These are phyloP conservation scores for Aspergillus felis DNA, from an alignment of 2,329 filamentous ascomycete genomes.

Conservation along the genomic window DNA sequence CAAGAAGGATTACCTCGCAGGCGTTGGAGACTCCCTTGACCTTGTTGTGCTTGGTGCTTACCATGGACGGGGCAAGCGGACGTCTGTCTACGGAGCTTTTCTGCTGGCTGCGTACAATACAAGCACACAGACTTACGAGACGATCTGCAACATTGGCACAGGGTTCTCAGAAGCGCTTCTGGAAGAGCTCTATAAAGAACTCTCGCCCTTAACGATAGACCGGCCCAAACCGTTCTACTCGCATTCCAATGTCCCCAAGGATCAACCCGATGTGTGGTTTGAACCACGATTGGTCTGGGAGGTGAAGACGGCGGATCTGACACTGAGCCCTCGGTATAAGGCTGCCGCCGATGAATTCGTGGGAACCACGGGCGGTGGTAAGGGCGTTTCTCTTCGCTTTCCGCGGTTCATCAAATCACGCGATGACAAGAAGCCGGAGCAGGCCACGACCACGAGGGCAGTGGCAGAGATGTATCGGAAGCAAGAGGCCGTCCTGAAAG, in stretches of 20 bases:
- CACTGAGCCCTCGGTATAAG: conserved; percentile 86
- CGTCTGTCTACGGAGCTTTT: conserved; percentile 93
- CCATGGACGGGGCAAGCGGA: conserved; percentile 90
- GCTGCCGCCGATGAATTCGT: conserved; percentile 80
- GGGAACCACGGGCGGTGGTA: conserved; percentile 63
- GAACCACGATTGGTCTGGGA: conserved; percentile 95
- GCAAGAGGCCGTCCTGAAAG: conserved; percentile 87
- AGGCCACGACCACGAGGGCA: conserved; percentile 78
- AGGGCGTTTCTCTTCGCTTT: conserved; percentile 84
- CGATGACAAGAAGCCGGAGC: conserved; percentile 93
- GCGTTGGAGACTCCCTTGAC: conserved; percentile 91
- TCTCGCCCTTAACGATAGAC: conserved; percentile 77
- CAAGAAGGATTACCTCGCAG: conserved; percentile 96
- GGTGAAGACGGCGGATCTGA: conserved; percentile 93
- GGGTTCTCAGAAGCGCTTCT: conserved; percentile 93
- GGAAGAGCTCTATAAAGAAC: conserved; percentile 74
- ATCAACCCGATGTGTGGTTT: conserved; percentile 98
- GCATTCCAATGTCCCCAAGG: conserved; percentile 77
- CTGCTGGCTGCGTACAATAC: conserved; percentile 90
- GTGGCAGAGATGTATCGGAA: conserved; percentile 96
- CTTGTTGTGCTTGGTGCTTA: conserved; percentile 95
- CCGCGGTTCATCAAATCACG: conserved; percentile 86
- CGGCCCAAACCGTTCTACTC: conserved; percentile 90
- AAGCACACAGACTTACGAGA: conserved; percentile 77
- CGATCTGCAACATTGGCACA: conserved; percentile 96